Percentiles rank a stretch among this genome's conserved stretches.
Conservation (phyloP, 495 filamentous ascomycete species). For the Evernia prunastri region DNA sequence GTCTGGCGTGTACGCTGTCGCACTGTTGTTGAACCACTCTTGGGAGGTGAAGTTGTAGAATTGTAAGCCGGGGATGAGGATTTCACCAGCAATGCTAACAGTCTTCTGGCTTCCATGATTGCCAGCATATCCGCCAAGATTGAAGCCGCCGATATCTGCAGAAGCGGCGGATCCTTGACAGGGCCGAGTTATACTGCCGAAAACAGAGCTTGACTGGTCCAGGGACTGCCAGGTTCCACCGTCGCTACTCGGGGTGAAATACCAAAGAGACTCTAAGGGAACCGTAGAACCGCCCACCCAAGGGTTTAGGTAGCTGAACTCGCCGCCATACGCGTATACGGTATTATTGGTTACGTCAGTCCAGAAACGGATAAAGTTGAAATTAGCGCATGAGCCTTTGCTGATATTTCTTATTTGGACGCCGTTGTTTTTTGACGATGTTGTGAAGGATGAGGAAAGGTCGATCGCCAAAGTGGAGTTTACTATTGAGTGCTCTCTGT, state of each 20-base stretch:
- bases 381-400: not conserved
- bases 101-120: not conserved
- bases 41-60: constrained; percentile 4
- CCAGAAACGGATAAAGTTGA: constrained; percentile 3
- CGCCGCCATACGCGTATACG: not conserved
- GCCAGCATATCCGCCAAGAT: constrained; percentile 6
- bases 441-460: not conserved
- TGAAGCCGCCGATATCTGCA: not conserved
- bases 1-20: not conserved
- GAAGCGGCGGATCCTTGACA: not conserved
- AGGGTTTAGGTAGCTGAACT: not conserved
- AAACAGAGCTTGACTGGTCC: not conserved
- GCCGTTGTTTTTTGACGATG: not conserved
- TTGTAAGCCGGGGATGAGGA: not conserved
- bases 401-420: not conserved
- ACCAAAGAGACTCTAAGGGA: not conserved
- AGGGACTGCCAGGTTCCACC: constrained; percentile 2
- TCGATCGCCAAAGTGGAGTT: not conserved
- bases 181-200: not conserved
- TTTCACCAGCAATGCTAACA: not conserved
- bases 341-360: not conserved
- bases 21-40: constrained; percentile 2
- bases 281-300: not conserved
- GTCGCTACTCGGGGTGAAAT: not conserved
- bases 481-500: not conserved